Percentiles rank a stretch among this genome's conserved stretches.
Conservation (phyloP, 495 filamentous ascomycete genomes). For the Neurospora sp. region DNA sequence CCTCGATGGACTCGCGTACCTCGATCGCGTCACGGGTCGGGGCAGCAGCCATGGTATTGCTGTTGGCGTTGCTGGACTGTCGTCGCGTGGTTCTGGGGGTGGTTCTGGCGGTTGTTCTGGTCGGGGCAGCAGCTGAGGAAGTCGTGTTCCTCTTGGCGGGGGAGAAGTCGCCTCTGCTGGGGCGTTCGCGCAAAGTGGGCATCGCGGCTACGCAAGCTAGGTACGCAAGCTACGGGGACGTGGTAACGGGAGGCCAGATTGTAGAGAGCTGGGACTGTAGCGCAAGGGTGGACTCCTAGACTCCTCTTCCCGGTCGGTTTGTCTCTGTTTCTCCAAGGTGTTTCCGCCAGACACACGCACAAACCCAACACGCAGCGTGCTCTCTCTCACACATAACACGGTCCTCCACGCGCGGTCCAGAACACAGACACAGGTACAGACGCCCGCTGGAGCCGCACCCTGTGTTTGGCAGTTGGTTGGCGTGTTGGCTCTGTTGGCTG, state of each 20-base stretch:
- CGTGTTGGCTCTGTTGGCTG: not conserved
- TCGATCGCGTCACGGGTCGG: conserved; percentile 22
- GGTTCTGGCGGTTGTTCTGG: conserved; percentile 5
- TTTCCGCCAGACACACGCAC: not conserved
- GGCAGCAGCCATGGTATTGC: conserved; percentile 10
- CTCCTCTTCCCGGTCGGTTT: not conserved
- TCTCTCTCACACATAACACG: not conserved
- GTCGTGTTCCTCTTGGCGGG: conserved; percentile 19
- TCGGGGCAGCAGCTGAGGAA: not conserved
- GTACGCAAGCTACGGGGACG: not conserved
- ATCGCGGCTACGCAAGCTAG: conserved; percentile 12
- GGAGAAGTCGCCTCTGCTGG: conserved; percentile 25
- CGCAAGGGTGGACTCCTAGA: not conserved
- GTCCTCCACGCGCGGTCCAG: not conserved
- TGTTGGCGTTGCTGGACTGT: conserved; percentile 1
- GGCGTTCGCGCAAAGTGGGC: conserved; percentile 27
- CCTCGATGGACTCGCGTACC: conserved; percentile 38
- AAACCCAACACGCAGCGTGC: not conserved
- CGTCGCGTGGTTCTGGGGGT: conserved; percentile 12
- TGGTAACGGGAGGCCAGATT: not conserved
- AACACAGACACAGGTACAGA: not conserved
- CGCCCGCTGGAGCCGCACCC: not conserved
- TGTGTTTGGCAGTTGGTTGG: not conserved
- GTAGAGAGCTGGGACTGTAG: not conserved
- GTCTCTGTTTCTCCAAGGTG: not conserved